Percentiles rank a stretch among this genome's conserved stretches.
Evolutionary conservation across 2,329 filamentous ascomycete genomes (phyloP).

Genomic region (Stromatinia cepivora): DNA sequence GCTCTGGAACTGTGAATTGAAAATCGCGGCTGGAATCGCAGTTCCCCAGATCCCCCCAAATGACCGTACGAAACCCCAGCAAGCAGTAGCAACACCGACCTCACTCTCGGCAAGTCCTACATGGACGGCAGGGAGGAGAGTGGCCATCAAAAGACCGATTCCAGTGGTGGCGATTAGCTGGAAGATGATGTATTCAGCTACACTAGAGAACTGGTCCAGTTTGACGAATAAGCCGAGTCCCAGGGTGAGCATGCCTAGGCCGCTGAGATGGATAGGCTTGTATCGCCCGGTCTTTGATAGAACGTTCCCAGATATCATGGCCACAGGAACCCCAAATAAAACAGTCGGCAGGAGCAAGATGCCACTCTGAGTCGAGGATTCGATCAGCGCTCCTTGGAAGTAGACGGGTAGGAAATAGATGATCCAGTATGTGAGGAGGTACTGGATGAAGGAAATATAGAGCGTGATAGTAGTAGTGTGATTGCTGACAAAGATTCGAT

Average conservation of each 20-base stretch:
- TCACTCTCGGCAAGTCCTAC: slow-evolving; percentile 31
- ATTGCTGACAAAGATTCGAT: slow-evolving; percentile 18
- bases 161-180: background rate
- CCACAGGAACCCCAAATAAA: background rate
- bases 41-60: slow-evolving; percentile 26
- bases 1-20: slow-evolving; percentile 2
- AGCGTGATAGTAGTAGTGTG: slow-evolving; percentile 31
- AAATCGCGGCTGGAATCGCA: background rate
- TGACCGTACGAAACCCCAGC: slow-evolving; percentile 23
- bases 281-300: slow-evolving; percentile 2
- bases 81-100: slow-evolving; percentile 19
- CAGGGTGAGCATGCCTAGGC: slow-evolving; percentile 36
- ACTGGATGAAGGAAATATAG: slow-evolving; percentile 44
- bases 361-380: slow-evolving; percentile 41
- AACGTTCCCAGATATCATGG: background rate
- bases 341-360: slow-evolving; percentile 40
- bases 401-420: slow-evolving; percentile 49
- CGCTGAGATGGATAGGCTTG: slow-evolving; percentile 42
- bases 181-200: slow-evolving; percentile 31
- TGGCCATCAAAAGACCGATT: slow-evolving; percentile 5
- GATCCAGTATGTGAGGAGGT: slow-evolving; percentile 43
- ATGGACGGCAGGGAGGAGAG: slow-evolving; percentile 44
- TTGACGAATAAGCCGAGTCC: slow-evolving; percentile 45
- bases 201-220: slow-evolving; percentile 40
- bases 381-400: slow-evolving; percentile 48